Evolutionary conservation across 2,329 filamentous ascomycete genomes (phyloP).

Genomic region (Exophiala spinifera): DNA sequence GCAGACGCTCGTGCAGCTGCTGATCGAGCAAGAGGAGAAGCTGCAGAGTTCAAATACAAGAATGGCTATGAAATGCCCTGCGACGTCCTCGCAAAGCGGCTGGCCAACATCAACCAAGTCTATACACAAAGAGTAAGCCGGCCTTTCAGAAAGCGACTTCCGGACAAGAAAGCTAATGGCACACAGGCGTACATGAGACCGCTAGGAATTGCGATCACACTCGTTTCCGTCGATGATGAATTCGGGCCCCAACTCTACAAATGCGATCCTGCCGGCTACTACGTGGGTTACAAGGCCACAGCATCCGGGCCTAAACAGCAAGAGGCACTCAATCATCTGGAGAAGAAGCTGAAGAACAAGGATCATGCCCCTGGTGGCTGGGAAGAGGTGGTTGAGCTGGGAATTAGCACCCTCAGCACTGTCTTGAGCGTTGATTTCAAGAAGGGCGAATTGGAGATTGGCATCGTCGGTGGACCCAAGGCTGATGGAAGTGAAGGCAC

Average conservation of each 20-base stretch:
- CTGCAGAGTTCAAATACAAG: conserved; percentile 97
- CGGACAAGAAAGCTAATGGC: conserved; percentile 9
- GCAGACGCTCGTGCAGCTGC: conserved; percentile 93
- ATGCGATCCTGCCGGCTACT: conserved; percentile 97
- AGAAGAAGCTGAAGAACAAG: conserved; percentile 99
- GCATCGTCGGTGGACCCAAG: conserved; percentile 86
- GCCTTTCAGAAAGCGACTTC: background rate
- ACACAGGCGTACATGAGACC: conserved; percentile 94
- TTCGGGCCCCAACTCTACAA: conserved; percentile 94
- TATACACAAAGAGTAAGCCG: conserved; percentile 86
- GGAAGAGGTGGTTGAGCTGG: conserved; percentile 97
- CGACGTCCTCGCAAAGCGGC: conserved; percentile 89
- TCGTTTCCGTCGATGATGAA: conserved; percentile 92
- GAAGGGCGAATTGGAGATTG: conserved; percentile 97
- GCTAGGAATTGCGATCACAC: conserved; percentile 88
- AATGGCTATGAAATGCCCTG: conserved; percentile 99
- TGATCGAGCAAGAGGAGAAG: conserved; percentile 88
- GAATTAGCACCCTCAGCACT: conserved; percentile 90
- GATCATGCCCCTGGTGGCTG: conserved; percentile 85
- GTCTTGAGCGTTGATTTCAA: conserved; percentile 99
- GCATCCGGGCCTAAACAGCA: conserved; percentile 97
- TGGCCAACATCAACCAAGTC: conserved; percentile 99
- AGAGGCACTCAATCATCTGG: conserved; percentile 94
- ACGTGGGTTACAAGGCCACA: conserved; percentile 96
- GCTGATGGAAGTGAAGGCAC: conserved; percentile 79